Percentiles rank a stretch among this genome's conserved stretches.
These are phyloP conservation scores for Phytopythium kandeliae DNA, from an alignment of 352 stramenopile genomes.

Conservation along the genomic window DNA sequence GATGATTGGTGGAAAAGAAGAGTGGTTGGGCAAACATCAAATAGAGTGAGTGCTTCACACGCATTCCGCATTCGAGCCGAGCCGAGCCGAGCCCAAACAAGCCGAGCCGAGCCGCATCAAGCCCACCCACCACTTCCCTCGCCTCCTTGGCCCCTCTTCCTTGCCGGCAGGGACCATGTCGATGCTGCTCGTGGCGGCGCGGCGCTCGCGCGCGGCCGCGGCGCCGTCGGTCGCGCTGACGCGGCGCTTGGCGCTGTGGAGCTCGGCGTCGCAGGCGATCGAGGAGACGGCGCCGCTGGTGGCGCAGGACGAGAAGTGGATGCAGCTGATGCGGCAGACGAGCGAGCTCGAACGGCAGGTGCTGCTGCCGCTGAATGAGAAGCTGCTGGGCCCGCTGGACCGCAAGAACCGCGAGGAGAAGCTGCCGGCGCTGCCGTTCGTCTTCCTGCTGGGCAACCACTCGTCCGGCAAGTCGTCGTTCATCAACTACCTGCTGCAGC, in stretches of 20 bases:
- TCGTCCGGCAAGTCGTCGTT: conserved; percentile 98
- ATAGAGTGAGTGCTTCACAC: no score
- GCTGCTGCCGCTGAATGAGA: conserved; percentile 81
- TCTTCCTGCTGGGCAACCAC: conserved; percentile 99
- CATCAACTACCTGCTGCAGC: conserved; percentile 97
- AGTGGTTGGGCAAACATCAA: no score
- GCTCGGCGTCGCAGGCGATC: conserved; percentile 16
- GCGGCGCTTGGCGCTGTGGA: conserved; percentile 15
- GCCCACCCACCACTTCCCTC: no score
- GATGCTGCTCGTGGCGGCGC: background rate
- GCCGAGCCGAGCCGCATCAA: no score
- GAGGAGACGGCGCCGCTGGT: conserved; percentile 9
- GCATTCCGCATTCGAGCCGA: no score
- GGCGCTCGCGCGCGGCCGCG: conserved; percentile 4
- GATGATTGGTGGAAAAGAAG: no score
- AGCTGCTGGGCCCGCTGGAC: conserved; percentile 83
- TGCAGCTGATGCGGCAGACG: conserved; percentile 80
- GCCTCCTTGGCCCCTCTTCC: no score
- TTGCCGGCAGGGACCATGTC: background rate
- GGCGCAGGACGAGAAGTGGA: conserved; percentile 70
- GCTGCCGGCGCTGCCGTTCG: conserved; percentile 94
- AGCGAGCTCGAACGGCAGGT: conserved; percentile 62
- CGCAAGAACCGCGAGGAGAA: conserved; percentile 88
- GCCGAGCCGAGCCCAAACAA: no score
- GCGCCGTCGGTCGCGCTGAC: conserved; percentile 7